Evolutionary conservation across 73 alveolate genomes (phyloP).

Genomic region (Tetrahymena thermophila): DNA sequence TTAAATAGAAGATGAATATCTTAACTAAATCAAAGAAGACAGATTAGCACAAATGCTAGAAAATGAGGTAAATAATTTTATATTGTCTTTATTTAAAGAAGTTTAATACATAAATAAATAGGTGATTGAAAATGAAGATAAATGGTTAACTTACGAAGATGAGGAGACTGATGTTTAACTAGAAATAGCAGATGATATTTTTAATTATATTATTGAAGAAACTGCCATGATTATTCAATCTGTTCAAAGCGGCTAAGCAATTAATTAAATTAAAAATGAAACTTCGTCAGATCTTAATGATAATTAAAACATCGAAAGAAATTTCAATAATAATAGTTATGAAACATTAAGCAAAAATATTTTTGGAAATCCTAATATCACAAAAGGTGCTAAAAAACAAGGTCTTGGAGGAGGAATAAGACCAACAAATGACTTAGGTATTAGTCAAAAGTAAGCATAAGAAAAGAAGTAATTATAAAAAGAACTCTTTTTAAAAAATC

Average conservation of each 20-base stretch:
- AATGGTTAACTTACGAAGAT: background rate
- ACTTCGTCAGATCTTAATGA: background rate
- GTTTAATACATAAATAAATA: background rate
- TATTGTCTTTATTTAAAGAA: background rate
- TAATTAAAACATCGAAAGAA: background rate
- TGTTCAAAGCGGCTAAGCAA: background rate
- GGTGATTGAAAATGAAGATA: background rate
- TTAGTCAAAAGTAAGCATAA: background rate
- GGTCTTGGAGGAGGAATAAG: background rate
- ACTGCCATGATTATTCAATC: background rate
- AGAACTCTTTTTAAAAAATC: background rate
- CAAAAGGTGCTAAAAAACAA: background rate
- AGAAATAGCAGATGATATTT: background rate
- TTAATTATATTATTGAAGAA: background rate
- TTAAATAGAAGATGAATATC: constrained; percentile 36
- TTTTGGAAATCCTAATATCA: background rate
- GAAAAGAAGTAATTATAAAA: background rate
- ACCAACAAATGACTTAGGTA: background rate
- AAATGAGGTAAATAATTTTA: constrained; percentile 20
- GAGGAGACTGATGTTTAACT: background rate
- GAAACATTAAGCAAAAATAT: background rate
- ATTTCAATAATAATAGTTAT: background rate
- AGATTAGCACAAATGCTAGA: constrained; percentile 35
- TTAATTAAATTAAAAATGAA: background rate
- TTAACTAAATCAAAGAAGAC: constrained; percentile 40